Evolutionary conservation across 257 asterid genomes (phyloP).

Genomic region (Cynanchum wilfordii): DNA sequence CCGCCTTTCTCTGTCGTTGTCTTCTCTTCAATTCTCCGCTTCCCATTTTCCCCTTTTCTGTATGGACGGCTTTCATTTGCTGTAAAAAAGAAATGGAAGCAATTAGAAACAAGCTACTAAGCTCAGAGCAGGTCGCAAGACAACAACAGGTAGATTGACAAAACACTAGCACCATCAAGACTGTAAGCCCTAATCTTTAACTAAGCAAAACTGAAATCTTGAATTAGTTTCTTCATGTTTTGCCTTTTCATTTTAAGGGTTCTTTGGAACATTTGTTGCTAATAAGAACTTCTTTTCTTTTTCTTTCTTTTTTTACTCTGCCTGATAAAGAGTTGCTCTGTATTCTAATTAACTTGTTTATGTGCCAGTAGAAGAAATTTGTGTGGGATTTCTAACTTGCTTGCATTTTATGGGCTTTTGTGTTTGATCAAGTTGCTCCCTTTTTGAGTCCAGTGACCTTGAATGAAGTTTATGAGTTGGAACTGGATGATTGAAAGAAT

Average conservation of each 20-base stretch:
- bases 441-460: not conserved
- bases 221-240: not conserved
- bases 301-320: no score
- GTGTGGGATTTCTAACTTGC: not conserved
- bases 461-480: not conserved
- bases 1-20: not conserved
- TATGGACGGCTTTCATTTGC: conserved; percentile 4
- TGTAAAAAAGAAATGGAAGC: conserved; percentile 44
- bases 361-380: not conserved
- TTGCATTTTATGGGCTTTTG: not conserved
- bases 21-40: not conserved
- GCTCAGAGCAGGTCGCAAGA: conserved; percentile 74
- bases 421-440: not conserved
- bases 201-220: not conserved
- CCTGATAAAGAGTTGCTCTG: no score
- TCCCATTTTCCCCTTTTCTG: not conserved
- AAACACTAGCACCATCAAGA: not conserved
- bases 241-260: not conserved
- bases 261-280: no score
- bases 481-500: not conserved
- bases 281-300: not conserved
- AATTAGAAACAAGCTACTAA: conserved; percentile 65
- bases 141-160: conserved; percentile 54
- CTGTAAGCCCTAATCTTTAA: not conserved
- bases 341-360: no score